Conservation (phyloP, 192 early-diverging fungal genomes). For the Piromyces finnis region DNA sequence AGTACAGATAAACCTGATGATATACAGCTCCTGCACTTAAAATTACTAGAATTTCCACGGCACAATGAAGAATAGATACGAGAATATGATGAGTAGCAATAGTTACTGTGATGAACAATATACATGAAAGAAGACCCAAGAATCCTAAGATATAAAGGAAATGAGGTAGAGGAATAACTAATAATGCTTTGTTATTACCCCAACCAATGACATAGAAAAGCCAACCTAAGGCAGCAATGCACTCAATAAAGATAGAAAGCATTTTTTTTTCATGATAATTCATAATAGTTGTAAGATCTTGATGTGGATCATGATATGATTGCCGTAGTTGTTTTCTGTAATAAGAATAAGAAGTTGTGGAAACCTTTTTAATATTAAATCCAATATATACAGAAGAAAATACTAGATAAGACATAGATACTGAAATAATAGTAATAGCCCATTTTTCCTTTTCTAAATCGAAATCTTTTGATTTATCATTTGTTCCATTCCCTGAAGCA, state of each 20-base stretch:
- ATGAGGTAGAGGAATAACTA: background rate
- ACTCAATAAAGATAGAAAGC: background rate
- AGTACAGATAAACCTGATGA: background rate
- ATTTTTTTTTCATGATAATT: background rate
- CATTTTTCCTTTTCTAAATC: background rate
- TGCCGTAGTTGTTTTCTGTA: background rate
- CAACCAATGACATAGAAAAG: background rate
- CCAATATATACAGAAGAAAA: background rate
- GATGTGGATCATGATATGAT: background rate
- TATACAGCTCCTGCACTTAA: background rate
- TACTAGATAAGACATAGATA: background rate
- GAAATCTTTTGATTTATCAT: background rate
- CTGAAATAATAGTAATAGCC: background rate
- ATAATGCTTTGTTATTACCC: background rate
- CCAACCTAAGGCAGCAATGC: background rate
- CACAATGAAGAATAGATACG: background rate
- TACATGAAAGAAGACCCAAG: background rate
- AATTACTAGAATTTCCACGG: background rate
- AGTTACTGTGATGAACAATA: background rate
- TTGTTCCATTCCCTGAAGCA: too few species aligned
- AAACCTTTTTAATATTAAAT: background rate
- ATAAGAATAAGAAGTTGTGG: background rate
- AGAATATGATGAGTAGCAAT: background rate
- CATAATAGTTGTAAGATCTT: background rate
- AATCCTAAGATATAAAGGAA: background rate